Evolutionary conservation across 176 grass and related monocot species (phyloP), one percentile per base, ranked within the genome.

Genomic region (Pontederia paniculata): DNA sequence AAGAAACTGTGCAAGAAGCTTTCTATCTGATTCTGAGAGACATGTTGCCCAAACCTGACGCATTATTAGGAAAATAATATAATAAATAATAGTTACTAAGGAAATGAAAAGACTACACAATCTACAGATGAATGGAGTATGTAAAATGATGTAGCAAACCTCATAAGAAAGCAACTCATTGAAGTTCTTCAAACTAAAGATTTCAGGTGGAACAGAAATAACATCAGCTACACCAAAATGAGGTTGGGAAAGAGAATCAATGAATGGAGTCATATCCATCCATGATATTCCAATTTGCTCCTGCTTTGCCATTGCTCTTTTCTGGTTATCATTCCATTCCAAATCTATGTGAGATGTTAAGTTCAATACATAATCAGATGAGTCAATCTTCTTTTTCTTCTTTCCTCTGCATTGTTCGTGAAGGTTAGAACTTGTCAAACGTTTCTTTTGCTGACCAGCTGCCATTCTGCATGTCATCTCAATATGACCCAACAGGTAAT

Each of bases 381-480:
- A 68, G 23, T 86, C 59, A 42, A 72, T 25, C 60, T 70, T 86
- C 49, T 76, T 52, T 66, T 86, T 93, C 82, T 86, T 91, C 65
- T 78, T 81, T 9, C 75, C 45, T 60, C 60, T 86, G 17, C 63
- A 56, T 74, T 78, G 82, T n/a, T 86, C 88, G 23, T 84, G 60
- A 18, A 83, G 59, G 13, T 65, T 86, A 44, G 60, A 80, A 68
- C 65, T 83, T 70, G 66, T 75, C 16, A 83, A 60, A 3, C 88
- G 88, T 61, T 85, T 93, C 62, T 83, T 93, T 66, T 86, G 88
- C 61, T 83, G 84, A 66, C 79, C 77, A 65, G 83, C 73, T 76
- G 88, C 80, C 88, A 86, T 93, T 77, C 65, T 78, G 72, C 76
- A 86, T 55, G 88, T 93, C 88, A 83, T 86, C 68, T 74, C 69